Base-by-base conservation (phyloP, 345 rosid species). In the Viola odorata region DNA sequence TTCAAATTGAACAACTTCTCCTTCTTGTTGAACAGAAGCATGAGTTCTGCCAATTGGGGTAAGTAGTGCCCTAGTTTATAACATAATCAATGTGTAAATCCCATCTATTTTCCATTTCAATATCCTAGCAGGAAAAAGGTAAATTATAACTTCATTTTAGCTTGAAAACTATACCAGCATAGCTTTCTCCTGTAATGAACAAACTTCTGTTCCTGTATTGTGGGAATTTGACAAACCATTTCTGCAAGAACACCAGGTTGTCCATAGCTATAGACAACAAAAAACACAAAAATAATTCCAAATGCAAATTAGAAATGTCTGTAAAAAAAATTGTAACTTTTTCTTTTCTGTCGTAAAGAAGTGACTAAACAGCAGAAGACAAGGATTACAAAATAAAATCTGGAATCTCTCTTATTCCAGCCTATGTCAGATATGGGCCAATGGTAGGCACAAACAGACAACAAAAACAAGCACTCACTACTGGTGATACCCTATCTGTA, bases 101-200 rank as follows among this genome's bases (percentile, higher is more conserved):
- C 32, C 8, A 8, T 45, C 41, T 66, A 14, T 23, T 14, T 54
- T 41, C n/a, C n/a, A n/a, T n/a, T n/a, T n/a, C n/a, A n/a, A n/a
- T 12, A 50, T 53, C 41, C 55, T 3, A 40, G 55, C 37, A n/a
- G 49, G 14, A 36, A 49, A 15, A 42, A 50, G 10, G 32, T 2
- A 32, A 32, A 3, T 45, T n/a, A n/a, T n/a, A n/a, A n/a, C n/a
- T n/a, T n/a, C 36, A 10, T 36, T 50, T 52, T 57, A 66, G 60
- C 50, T 53, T 47, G 37, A 55, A 55, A 62, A 61, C 12, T 36
- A 32, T 82, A 90, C 97, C 97, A 53, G 99, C 99, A 78, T 94
- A 94, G 77, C 99, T 90, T 82, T 90, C 97, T 70, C 99, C 99
- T 13, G 95, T 76, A 45, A 94, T 80, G 83, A 74, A 94, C 74